Evolutionary conservation across 176 grass and related monocot species (phyloP).

Genomic region (Saccharum spontaneum): DNA sequence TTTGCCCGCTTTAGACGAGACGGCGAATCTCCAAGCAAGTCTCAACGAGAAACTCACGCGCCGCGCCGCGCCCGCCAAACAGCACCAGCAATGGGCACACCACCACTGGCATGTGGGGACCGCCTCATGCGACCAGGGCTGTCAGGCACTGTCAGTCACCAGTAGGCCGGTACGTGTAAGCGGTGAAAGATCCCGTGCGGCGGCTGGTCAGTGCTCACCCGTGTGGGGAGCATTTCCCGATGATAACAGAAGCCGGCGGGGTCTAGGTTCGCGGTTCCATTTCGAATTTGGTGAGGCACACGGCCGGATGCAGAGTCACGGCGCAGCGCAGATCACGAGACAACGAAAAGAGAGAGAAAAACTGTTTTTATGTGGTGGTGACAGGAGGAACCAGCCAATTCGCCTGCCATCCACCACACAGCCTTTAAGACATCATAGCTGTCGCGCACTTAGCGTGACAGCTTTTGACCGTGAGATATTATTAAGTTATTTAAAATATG

Average conservation of each 20-base stretch:
- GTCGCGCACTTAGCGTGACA: too few species aligned
- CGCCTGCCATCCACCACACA: too few species aligned
- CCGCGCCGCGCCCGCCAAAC: constrained; percentile 11
- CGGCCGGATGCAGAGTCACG: not conserved
- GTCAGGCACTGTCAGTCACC: not conserved
- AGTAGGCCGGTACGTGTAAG: not conserved
- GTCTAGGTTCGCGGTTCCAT: too few species aligned
- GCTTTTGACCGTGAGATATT: too few species aligned
- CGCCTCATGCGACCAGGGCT: fast-evolving
- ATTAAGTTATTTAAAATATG: too few species aligned
- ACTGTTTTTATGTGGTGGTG: not conserved
- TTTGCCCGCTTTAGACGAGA: too few species aligned
- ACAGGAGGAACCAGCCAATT: not conserved
- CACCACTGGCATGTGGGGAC: not conserved
- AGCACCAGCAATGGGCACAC: not conserved
- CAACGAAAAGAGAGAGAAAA: not conserved
- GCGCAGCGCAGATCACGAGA: not conserved
- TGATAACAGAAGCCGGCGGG: not conserved
- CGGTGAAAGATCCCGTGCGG: not conserved
- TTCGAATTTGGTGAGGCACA: not conserved
- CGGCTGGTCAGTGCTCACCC: not conserved
- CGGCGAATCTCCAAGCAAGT: not conserved
- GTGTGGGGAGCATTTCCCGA: not conserved
- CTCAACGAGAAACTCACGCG: not conserved
- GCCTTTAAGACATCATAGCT: too few species aligned